Evolutionary conservation across 1,284 basidiomycete genomes (phyloP).

Genomic region (Ustilago cynodontis): DNA sequence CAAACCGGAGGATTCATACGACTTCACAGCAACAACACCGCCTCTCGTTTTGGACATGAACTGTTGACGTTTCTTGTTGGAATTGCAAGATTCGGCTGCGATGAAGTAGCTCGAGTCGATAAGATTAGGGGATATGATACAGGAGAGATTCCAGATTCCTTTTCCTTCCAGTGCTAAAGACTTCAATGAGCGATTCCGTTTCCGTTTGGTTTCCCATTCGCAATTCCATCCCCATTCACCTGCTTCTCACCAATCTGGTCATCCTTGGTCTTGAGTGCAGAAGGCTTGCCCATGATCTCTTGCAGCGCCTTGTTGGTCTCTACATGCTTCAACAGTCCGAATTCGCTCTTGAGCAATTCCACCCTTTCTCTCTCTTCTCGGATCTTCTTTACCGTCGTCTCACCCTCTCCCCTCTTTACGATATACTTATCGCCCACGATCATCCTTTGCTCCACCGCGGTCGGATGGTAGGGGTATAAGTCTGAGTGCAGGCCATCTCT

Average conservation of each 20-base stretch:
- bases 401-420: constrained; percentile 10
- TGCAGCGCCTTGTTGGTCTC: constrained; percentile 15
- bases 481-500: constrained; percentile 13
- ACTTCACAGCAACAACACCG: too few relatives aligned
- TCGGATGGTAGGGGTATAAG: constrained; percentile 47
- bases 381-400: neutral
- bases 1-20: too few relatives aligned
- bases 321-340: constrained; percentile 30
- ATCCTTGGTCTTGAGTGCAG: constrained; percentile 11
- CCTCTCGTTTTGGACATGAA: too few relatives aligned
- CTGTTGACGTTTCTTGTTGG: too few relatives aligned
- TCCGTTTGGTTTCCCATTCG: neutral
- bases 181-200: too few relatives aligned
- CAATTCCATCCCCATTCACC: neutral
- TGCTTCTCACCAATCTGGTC: too few relatives aligned
- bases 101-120: too few relatives aligned
- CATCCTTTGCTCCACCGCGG: constrained; percentile 31
- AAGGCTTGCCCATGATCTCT: constrained; percentile 23
- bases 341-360: constrained; percentile 26
- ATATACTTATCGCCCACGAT: constrained; percentile 30
- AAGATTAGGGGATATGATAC: too few relatives aligned
- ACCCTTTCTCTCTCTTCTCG: constrained; percentile 31
- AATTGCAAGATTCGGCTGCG: too few relatives aligned
- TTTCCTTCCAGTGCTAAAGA: too few relatives aligned
- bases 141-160: too few relatives aligned